A percentile compares a stretch with the other conserved stretches of the same genome.
Evolutionary conservation across 1,284 basidiomycete species (phyloP).

Genomic region (Amylostereum areolatum): DNA sequence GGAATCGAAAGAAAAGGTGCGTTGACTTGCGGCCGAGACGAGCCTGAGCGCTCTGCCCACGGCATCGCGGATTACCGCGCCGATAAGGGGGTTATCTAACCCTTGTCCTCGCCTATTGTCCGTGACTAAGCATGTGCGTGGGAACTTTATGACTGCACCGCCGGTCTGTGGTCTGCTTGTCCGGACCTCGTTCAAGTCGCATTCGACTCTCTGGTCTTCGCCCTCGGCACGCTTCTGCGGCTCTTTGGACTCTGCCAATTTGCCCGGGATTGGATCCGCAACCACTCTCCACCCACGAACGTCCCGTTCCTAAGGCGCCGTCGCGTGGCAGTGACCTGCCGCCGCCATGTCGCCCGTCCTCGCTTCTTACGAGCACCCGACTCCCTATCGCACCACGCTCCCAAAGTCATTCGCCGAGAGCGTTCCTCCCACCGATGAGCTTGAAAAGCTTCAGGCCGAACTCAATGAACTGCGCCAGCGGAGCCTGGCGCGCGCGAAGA

Average conservation of each 20-base stretch:
- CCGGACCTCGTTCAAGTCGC: neutral
- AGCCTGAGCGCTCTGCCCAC: no score
- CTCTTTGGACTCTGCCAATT: neutral
- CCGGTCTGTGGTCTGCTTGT: no score
- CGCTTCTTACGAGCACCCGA: constrained; percentile 36
- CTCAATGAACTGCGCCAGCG: constrained; percentile 48
- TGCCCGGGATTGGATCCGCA: neutral
- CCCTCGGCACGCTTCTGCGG: neutral
- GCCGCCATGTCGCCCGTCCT: constrained; percentile 39
- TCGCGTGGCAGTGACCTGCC: constrained; percentile 5
- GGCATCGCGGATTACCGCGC: no score
- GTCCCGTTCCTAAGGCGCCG: constrained; percentile 4
- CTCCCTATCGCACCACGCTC: constrained; percentile 45
- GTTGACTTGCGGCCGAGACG: no score
- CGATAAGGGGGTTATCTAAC: no score
- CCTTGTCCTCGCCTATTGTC: no score
- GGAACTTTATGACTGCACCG: no score
- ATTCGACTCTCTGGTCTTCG: neutral
- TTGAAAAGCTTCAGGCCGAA: constrained; percentile 58
- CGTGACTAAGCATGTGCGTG: no score
- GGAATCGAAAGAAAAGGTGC: no score
- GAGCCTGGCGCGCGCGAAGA: constrained; percentile 55
- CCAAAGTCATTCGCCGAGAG: constrained; percentile 56
- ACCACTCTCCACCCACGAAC: no score
- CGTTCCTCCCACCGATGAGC: constrained; percentile 66